These are phyloP conservation scores for Rhizophora mangle DNA, from an alignment of 345 rosid genomes.

Conservation along the genomic window DNA sequence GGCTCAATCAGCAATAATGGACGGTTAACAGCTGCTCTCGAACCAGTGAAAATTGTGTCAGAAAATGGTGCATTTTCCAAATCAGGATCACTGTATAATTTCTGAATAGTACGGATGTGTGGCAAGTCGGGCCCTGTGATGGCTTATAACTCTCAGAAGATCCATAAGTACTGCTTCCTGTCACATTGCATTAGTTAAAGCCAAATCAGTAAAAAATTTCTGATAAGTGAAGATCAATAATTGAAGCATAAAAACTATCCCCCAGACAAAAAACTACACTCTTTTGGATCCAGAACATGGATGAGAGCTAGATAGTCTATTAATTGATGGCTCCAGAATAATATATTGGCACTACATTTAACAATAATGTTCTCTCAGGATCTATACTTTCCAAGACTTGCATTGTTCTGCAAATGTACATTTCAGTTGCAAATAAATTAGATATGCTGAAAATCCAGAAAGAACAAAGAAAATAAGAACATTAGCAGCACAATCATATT, in stretches of 20 bases:
- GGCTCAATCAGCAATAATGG: conserved; percentile 73
- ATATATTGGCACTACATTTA: neutral
- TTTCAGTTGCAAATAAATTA: too few relatives aligned
- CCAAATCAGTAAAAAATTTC: neutral
- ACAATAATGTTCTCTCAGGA: neutral
- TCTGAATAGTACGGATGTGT: conserved; percentile 85
- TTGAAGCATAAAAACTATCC: neutral
- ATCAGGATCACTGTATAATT: conserved; percentile 64
- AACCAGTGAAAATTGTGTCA: conserved; percentile 45
- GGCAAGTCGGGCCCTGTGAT: conserved; percentile 87
- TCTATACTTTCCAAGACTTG: neutral
- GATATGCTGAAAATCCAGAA: too few relatives aligned
- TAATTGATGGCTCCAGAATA: neutral
- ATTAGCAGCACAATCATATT: too few relatives aligned
- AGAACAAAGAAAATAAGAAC: too few relatives aligned
- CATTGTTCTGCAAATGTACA: neutral
- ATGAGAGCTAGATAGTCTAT: neutral
- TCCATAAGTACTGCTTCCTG: conserved; percentile 92
- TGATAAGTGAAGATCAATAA: neutral
- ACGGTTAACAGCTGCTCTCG: conserved; percentile 52
- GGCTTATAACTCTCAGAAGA: conserved; percentile 83
- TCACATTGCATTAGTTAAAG: conserved; percentile 23
- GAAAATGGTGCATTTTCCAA: conserved; percentile 64
- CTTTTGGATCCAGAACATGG: neutral
- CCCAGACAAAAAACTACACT: neutral